These are phyloP conservation scores for Trypanosoma cruzi DNA, from an alignment of 208 protist species.

Conservation along the genomic window DNA sequence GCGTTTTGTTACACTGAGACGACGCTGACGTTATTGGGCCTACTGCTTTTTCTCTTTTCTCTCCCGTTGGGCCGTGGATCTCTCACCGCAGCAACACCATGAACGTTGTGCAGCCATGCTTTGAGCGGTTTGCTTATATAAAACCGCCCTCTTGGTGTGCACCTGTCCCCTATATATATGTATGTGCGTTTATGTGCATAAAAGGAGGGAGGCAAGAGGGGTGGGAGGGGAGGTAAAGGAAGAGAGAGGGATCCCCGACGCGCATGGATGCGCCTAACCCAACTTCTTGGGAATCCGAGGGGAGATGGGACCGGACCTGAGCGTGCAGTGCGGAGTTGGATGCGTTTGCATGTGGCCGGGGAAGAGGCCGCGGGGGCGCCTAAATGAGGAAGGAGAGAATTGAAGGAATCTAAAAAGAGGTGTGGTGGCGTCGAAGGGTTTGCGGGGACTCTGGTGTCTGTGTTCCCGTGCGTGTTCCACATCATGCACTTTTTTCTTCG, in stretches of 20 bases:
- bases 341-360: too few species aligned
- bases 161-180: not conserved
- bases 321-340: too few species aligned
- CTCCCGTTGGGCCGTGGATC: not conserved
- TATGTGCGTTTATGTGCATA: not conserved
- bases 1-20: constrained; percentile 27
- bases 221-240: too few species aligned
- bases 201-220: not conserved
- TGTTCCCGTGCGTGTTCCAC: not conserved
- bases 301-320: too few species aligned
- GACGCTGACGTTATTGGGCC: not conserved
- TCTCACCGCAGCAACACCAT: not conserved
- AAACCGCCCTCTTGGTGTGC: not conserved
- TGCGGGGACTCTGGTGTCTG: not conserved
- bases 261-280: too few species aligned
- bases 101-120: not conserved
- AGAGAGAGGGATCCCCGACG: too few species aligned
- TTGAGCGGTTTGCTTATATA: not conserved
- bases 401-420: too few species aligned
- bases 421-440: not conserved
- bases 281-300: too few species aligned
- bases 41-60: constrained; percentile 3
- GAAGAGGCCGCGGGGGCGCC: too few species aligned
- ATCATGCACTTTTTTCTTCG: not conserved
- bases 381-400: too few species aligned